These are phyloP conservation scores for Fusarium cyanostomum DNA, from an alignment of 2,329 filamentous ascomycete genomes.

Conservation along the genomic window DNA sequence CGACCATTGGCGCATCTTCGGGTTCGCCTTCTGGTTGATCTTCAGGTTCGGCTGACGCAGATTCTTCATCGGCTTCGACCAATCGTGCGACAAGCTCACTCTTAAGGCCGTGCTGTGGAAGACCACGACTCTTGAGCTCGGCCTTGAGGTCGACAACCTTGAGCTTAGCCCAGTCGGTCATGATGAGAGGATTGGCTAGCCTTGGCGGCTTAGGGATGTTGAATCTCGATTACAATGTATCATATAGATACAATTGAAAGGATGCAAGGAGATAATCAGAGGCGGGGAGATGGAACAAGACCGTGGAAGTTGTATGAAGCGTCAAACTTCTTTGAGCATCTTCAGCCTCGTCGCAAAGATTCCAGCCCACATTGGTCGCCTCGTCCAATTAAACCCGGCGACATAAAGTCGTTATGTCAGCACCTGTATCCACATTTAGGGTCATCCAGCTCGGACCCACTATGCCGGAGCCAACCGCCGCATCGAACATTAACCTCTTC, in stretches of 20 bases:
- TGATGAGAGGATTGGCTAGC: conserved; percentile 43
- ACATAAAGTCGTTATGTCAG: conserved; percentile 31
- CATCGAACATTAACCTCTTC: background rate
- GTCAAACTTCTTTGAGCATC: conserved; percentile 17
- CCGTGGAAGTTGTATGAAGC: conserved; percentile 3
- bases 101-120: conserved; percentile 75
- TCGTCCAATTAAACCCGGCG: conserved; percentile 29
- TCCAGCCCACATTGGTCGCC: conserved; percentile 6
- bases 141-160: conserved; percentile 81
- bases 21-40: conserved; percentile 12
- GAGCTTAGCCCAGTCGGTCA: conserved; percentile 65
- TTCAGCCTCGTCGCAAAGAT: conserved; percentile 41
- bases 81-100: conserved; percentile 76
- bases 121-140: conserved; percentile 77
- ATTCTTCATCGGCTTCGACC: conserved; percentile 32
- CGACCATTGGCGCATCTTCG: conserved; percentile 19
- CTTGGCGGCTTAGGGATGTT: conserved; percentile 3
- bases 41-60: conserved; percentile 6
- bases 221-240: background rate
- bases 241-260: background rate
- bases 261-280: background rate
- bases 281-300: conserved; percentile 4
- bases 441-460: conserved; percentile 9
- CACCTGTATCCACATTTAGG: background rate
- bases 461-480: conserved; percentile 9